Evolutionary conservation across 305 asterid genomes (phyloP).

Genomic region (Solanum chacoense): DNA sequence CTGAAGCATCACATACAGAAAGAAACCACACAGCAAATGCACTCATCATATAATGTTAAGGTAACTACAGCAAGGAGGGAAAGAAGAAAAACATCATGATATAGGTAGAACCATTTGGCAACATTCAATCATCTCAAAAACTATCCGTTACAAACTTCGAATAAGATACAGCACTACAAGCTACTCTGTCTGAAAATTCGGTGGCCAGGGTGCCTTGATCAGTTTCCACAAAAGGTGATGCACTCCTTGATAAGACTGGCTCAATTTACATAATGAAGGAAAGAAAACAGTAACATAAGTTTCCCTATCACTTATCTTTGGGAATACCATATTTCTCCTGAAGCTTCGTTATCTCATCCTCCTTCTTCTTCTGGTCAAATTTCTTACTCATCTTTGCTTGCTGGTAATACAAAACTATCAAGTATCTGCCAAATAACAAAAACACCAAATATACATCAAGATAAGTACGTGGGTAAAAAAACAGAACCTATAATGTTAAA

Average conservation of each 20-base stretch:
- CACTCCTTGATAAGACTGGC: not conserved
- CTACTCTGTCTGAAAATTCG: not conserved
- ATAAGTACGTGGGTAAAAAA: not conserved
- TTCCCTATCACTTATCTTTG: constrained; percentile 16
- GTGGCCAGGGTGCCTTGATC: not conserved
- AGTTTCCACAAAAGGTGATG: not conserved
- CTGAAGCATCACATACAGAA: not conserved
- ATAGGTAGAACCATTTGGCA: not conserved
- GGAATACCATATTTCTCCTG: constrained; percentile 62
- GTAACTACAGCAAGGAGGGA: not conserved
- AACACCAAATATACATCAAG: not conserved
- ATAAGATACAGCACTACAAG: not conserved
- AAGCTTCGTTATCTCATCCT: constrained; percentile 55
- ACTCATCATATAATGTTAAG: not conserved
- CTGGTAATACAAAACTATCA: constrained; percentile 84
- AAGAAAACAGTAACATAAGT: not conserved
- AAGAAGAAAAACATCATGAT: not conserved
- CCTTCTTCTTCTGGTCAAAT: constrained; percentile 89
- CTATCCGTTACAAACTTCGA: not conserved
- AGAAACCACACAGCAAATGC: not conserved
- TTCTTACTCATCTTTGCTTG: constrained; percentile 98
- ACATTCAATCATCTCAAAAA: not conserved
- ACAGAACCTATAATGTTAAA: not conserved
- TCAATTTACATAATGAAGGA: not conserved
- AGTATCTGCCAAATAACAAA: constrained; percentile 16